Base-by-base conservation (phyloP, 805 yeast species). In the Schwanniomyces vanrijiae region DNA sequence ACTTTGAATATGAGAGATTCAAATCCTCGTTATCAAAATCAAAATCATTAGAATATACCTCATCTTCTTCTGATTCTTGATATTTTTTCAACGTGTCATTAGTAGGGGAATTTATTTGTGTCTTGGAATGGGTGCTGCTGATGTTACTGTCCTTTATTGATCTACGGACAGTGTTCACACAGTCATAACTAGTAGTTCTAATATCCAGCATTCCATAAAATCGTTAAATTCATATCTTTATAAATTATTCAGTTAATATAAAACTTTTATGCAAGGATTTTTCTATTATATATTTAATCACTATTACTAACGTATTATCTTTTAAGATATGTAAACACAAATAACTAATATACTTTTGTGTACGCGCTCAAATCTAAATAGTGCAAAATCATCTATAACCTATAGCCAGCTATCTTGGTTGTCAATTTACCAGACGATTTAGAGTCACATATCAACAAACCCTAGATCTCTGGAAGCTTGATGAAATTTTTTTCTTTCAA, bases 361-460 rank as follows among this genome's bases (percentile, higher is more conserved):
- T 35, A 37, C 39, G 39, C 39, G 39, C 39, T 14, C 4, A 10
- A 4, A 33, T 33, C 19, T 14, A 25, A 26, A 18, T 31, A 18
- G 19, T 43, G 37, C 42, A 26, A 37, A 37, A 37, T 3, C 10
- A 38, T 5, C 14, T 38, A 38, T 10, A 38, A 24, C 21, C 24
- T 38, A 24, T 29, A 13, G 37, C 64, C 56, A 33, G 64, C 60
- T 33, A 80, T 59, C 53, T 74, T 69, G 40, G 84, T 76, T 39
- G 81, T 59, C 54, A 77, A 66, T 55, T 81, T 81, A 47, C 86
- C 86, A 21, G 55, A 66, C 44, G 60, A 56, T 62, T 81, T 81
- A 24, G 56, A 54, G 45, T 75, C 76, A 18, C 55, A 52, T 60
- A 80, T 81, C 35, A 81, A 56, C 21, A 69, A 66, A 39, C 69